Conservation (phyloP, 805 yeast genomes). For the Cyberlindnera samutprakarnensis region DNA sequence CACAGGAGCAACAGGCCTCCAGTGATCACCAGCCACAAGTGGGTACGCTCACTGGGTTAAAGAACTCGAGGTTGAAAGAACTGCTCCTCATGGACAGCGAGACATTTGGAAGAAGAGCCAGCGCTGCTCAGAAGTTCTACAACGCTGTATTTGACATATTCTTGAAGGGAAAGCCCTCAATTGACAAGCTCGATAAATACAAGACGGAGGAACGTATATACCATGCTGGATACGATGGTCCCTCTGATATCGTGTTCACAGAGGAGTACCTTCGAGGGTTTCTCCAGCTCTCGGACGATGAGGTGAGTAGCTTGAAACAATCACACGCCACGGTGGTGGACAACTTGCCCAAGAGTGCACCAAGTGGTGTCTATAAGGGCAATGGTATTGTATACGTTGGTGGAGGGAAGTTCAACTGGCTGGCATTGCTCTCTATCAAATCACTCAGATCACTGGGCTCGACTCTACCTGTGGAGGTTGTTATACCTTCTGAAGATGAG, state of each 20-base stretch:
- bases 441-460: constrained; percentile 41
- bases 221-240: constrained; percentile 44
- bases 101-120: constrained; percentile 25
- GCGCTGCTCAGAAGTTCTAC: constrained; percentile 35
- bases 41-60: too few species aligned
- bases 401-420: constrained; percentile 53
- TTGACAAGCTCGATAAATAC: constrained; percentile 36
- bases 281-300: constrained; percentile 36
- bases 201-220: constrained; percentile 39
- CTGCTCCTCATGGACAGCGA: constrained; percentile 23
- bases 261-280: constrained; percentile 46
- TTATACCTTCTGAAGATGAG: constrained; percentile 57
- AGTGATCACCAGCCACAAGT: too few species aligned
- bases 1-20: too few species aligned
- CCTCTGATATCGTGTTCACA: constrained; percentile 35
- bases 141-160: constrained; percentile 34
- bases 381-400: constrained; percentile 60
- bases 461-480: constrained; percentile 62
- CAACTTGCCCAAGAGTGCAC: constrained; percentile 40
- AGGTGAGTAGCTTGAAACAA: constrained; percentile 34
- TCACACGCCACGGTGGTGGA: constrained; percentile 42
- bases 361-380: constrained; percentile 38
- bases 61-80: constrained; percentile 8
- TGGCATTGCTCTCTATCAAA: constrained; percentile 42
- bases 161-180: constrained; percentile 37